Evolutionary conservation across 2,329 filamentous ascomycete genomes (phyloP), one percentile per base, ranked within the genome.

Genomic region (Aureobasidium sp.): DNA sequence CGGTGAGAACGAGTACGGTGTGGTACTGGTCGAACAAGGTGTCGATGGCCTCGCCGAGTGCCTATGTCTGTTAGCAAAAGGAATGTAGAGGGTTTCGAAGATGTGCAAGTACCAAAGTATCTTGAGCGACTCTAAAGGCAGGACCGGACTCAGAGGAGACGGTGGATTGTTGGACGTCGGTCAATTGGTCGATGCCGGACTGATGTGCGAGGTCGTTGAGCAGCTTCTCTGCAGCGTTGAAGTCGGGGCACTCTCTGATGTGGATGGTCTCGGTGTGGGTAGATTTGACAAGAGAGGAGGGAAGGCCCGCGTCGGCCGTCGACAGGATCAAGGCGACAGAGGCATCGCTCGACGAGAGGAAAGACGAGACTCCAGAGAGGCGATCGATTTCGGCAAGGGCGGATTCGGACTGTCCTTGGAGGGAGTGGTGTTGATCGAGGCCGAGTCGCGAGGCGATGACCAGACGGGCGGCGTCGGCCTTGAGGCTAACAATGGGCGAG

Each of bases 391-490:
- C 73, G 37, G 73, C 65, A 54, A 81, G 67, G n/a, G 70, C 70
- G 10, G 75, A 71, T 11, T 75, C 71, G 51, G 71, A 71, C 29
- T 70, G 65, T 61, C 74, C 65, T 61, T 74, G 70, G 50, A 78
- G 68, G 25, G 70, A 68, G 64, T 81, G 78, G 69, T 75, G 81
- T 58, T 75, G 73, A 57, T 78, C 77, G 35, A 81, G 70, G 19
- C 78, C 78, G 27, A 80, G 73, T 66, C 78, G 71, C 68, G 79
- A 76, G 53, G 79, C 79, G 62, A 81, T 67, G 51, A 81, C 74
- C 61, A 81, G 68, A 67, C 79, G 73, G 65, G 79, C 77, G 40
- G 75, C 74, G 59, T 75, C 72, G 17, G 59, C 53, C 42, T 58
- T 49, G 62, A 81, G 66, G 53, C 81, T 75, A 58, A 80, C 68